Conservation (phyloP, 176 grass and related monocot species). For the Juncus effusus region DNA sequence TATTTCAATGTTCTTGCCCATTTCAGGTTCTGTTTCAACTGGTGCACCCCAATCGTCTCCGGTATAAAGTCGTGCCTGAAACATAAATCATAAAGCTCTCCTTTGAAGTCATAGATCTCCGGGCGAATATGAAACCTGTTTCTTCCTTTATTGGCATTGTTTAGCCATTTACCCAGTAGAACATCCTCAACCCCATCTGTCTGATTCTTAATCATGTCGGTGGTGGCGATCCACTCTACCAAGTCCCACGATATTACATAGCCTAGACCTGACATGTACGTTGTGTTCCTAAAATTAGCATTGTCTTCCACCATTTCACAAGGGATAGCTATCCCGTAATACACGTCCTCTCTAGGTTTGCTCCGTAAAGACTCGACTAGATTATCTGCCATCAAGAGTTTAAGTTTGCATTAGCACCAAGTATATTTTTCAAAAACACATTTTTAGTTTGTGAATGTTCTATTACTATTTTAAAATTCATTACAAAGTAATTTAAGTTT, state of each 20-base stretch:
- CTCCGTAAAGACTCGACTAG: conserved; percentile 32
- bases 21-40: too few species aligned
- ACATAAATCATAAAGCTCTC: conserved; percentile 20
- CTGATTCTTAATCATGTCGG: conserved; percentile 33
- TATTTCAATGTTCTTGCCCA: too few species aligned
- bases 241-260: conserved; percentile 74
- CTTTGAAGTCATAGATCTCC: too few species aligned
- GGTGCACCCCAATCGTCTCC: too few species aligned
- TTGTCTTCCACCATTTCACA: conserved; percentile 37
- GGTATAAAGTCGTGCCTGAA: conserved; percentile 30
- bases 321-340: conserved; percentile 51
- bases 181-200: conserved; percentile 9
- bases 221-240: conserved; percentile 43
- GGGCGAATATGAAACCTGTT: too few species aligned
- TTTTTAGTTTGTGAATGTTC: too few species aligned
- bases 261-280: conserved; percentile 69
- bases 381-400: background rate
- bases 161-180: too few species aligned
- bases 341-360: conserved; percentile 40
- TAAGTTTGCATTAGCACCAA: background rate
- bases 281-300: conserved; percentile 53
- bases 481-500: too few species aligned
- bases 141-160: too few species aligned
- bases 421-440: too few species aligned
- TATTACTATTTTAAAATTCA: too few species aligned